A percentile compares a stretch with the other conserved stretches of the same genome.
phyloP scores from a whole-genome alignment of 2,329 filamentous ascomycete genomes.

The Acrodontium crateriforme region DNA sequence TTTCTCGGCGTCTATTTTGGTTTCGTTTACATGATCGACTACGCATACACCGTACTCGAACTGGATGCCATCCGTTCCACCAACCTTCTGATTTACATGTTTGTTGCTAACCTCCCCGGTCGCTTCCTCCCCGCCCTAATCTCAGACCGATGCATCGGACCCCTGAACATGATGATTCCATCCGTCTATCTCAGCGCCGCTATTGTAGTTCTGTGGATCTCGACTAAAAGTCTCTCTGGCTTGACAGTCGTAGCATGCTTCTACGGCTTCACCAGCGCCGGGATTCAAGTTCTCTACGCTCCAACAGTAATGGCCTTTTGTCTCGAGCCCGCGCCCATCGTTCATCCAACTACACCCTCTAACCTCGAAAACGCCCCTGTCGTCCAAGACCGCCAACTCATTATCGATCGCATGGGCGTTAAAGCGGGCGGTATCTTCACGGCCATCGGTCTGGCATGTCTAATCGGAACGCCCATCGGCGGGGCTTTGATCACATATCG shows the following conservation, averaged over 20 bases:
- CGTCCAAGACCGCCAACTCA: conserved; percentile 1
- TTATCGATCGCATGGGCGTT: conserved; percentile 11
- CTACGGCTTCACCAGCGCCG: conserved; percentile 21
- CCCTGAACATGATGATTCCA: conserved; percentile 23
- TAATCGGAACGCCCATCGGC: conserved; percentile 15
- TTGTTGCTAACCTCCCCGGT: conserved; percentile 18
- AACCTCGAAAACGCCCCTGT: not conserved
- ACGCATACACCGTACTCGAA: conserved; percentile 14
- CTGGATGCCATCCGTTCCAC: conserved; percentile 11
- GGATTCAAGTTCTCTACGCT: conserved; percentile 19
- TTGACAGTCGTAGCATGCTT: conserved; percentile 18
- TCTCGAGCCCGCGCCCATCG: conserved; percentile 3
- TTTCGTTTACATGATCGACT: conserved; percentile 21
- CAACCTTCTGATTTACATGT: conserved; percentile 21
- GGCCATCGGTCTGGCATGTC: conserved; percentile 11
- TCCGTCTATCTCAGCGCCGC: conserved; percentile 32
- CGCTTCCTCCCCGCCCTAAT: conserved; percentile 20
- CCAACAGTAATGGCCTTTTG: conserved; percentile 13
- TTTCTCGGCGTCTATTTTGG: conserved; percentile 22
- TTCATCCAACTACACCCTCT: not conserved
- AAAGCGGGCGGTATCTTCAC: conserved; percentile 14
- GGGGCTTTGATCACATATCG: conserved; percentile 12
- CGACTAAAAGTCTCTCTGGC: conserved; percentile 16
- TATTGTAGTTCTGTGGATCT: conserved; percentile 38
- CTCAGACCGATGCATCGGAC: conserved; percentile 19